Conservation (phyloP, 768 basidiomycete genomes). For the Termitomyces sp. region DNA sequence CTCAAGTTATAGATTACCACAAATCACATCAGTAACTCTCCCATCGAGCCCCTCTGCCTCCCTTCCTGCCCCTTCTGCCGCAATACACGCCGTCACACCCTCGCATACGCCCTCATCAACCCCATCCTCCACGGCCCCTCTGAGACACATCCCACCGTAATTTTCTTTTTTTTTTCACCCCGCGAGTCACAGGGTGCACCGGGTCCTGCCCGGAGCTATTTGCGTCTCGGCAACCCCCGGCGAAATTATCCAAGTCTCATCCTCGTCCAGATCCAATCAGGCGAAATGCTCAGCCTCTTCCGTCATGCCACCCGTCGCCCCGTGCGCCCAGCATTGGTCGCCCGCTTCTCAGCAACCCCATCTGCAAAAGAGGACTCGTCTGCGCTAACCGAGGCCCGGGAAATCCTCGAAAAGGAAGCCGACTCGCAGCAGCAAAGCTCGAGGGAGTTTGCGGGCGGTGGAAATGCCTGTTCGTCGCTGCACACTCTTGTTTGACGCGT, state of each 20-base stretch:
- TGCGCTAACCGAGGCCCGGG: neutral
- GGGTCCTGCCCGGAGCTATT: slow-evolving; percentile 12
- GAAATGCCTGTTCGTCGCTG: neutral
- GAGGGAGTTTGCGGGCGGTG: neutral
- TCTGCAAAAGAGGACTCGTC: neutral
- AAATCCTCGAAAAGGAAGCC: neutral
- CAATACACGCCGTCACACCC: neutral
- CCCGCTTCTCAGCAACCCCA: slow-evolving; percentile 1
- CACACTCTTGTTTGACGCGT: neutral
- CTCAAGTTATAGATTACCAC: slow-evolving; percentile 3
- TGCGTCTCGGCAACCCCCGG: slow-evolving; percentile 10
- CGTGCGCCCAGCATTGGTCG: slow-evolving; percentile 1
- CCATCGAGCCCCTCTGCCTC: no score
- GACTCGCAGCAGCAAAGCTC: neutral
- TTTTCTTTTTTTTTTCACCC: slow-evolving; percentile 2
- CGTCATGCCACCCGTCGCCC: slow-evolving; percentile 11
- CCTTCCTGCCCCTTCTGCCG: neutral
- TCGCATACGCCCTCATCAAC: neutral
- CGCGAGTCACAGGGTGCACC: slow-evolving; percentile 7
- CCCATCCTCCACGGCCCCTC: neutral
- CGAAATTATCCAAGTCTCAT: neutral
- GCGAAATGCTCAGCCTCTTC: slow-evolving; percentile 16
- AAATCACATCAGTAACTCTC: slow-evolving; percentile 15
- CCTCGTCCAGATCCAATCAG: neutral
- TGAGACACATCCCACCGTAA: slow-evolving; percentile 4